A percentile compares a stretch with the other conserved stretches of the same genome.
phyloP scores from a whole-genome alignment of 257 asterid species.

The Solanum pennellii region DNA sequence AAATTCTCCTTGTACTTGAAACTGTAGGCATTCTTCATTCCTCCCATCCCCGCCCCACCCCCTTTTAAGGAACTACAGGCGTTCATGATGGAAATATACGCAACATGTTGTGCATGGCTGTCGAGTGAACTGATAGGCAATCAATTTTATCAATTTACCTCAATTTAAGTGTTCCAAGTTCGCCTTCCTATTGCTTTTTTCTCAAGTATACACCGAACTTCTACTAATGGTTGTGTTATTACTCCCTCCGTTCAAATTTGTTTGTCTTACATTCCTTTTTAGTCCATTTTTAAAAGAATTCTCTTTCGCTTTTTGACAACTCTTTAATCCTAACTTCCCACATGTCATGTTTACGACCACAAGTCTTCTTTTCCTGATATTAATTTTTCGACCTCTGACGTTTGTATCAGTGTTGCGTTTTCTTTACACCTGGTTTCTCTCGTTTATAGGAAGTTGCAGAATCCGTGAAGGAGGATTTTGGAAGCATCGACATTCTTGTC shows the following conservation, averaged over 20 bases:
- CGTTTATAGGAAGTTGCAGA: slow-evolving; percentile 72
- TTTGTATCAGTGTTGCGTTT: background rate
- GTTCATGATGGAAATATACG: background rate
- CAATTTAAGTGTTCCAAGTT: background rate
- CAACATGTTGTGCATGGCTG: background rate
- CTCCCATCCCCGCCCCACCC: no score
- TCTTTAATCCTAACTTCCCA: background rate
- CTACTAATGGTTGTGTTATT: background rate
- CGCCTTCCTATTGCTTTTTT: background rate
- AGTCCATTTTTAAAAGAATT: background rate
- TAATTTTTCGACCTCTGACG: background rate
- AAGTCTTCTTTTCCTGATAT: background rate
- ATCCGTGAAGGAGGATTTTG: slow-evolving; percentile 70
- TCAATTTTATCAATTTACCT: background rate
- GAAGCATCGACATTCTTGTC: slow-evolving; percentile 79
- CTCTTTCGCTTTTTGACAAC: background rate
- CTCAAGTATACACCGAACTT: background rate
- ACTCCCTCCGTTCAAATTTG: background rate
- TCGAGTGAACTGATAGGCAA: background rate
- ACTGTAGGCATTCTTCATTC: background rate
- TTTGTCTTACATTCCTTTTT: background rate
- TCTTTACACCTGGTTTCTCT: slow-evolving; percentile 4
- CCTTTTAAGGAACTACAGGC: background rate
- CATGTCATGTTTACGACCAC: background rate
- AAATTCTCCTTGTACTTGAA: background rate